phyloP scores from a whole-genome alignment of 345 rosid genomes.

The Viola odorata region DNA sequence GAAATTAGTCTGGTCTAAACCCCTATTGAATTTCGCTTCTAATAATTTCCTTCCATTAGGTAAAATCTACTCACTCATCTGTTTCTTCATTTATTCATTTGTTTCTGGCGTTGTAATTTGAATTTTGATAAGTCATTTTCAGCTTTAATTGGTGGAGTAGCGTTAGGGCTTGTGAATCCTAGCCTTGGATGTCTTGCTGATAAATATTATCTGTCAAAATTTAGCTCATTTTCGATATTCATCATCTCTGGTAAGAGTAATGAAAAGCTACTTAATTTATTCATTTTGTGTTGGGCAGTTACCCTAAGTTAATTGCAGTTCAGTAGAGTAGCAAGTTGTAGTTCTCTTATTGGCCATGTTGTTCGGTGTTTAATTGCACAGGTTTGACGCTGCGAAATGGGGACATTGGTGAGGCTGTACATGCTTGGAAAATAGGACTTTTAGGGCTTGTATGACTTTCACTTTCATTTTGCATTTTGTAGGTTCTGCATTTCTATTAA shows the following conservation, averaged over 20 bases:
- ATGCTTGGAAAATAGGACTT: slow-evolving; percentile 86
- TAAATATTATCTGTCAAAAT: slow-evolving; percentile 59
- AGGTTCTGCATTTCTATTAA: slow-evolving; percentile 21
- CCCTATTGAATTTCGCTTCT: slow-evolving; percentile 40
- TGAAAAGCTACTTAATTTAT: neutral
- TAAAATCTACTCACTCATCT: slow-evolving; percentile 12
- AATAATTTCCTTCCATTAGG: slow-evolving; percentile 83
- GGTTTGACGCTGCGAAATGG: slow-evolving; percentile 81
- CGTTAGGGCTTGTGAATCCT: slow-evolving; percentile 77
- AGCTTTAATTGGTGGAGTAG: slow-evolving; percentile 85
- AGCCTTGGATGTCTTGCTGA: slow-evolving; percentile 79
- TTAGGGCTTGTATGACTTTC: slow-evolving; percentile 83
- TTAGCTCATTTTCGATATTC: slow-evolving; percentile 74
- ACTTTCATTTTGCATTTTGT: slow-evolving; percentile 34
- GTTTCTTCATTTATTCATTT: neutral
- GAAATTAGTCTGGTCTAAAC: slow-evolving; percentile 35
- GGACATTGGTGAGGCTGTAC: slow-evolving; percentile 68
- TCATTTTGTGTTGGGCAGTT: neutral
- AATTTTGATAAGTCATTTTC: slow-evolving; percentile 15
- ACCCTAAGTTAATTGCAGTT: neutral
- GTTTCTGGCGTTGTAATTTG: neutral
- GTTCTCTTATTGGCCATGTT: slow-evolving; percentile 2
- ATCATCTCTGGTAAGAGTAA: slow-evolving; percentile 60
- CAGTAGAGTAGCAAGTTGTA: too few species aligned
- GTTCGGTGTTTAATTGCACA: slow-evolving; percentile 18